Evolutionary conservation across 2,329 filamentous ascomycete species (phyloP).

Genomic region (Blumeriella jaapii): DNA sequence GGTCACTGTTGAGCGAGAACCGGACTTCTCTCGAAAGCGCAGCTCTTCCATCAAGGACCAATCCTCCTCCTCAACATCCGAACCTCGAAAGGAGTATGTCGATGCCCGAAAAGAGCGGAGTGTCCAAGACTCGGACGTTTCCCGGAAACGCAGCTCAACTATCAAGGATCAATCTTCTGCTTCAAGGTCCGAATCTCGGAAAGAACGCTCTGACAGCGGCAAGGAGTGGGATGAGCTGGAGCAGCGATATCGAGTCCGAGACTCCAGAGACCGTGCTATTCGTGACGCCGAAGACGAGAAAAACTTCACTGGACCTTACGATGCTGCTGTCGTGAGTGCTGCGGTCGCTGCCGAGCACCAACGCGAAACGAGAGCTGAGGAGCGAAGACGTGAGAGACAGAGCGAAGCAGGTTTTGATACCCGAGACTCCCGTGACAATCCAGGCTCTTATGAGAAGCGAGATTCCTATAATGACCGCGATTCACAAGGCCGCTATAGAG

Average conservation of each 20-base stretch:
- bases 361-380: constrained; percentile 23
- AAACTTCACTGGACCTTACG: constrained; percentile 38
- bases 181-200: constrained; percentile 11
- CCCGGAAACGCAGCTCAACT: constrained; percentile 19
- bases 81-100: constrained; percentile 12
- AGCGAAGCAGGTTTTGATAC: constrained; percentile 19
- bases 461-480: constrained; percentile 20
- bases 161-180: constrained; percentile 15
- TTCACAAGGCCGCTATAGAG: constrained; percentile 14
- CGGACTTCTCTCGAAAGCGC: constrained; percentile 28
- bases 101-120: too few species aligned
- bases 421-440: too few species aligned
- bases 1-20: constrained; percentile 42
- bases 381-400: constrained; percentile 30
- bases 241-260: constrained; percentile 7
- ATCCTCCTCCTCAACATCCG: constrained; percentile 7
- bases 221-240: constrained; percentile 11
- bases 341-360: constrained; percentile 32
- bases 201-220: constrained; percentile 6
- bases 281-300: constrained; percentile 36
- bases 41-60: constrained; percentile 21
- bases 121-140: constrained; percentile 38
- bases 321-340: constrained; percentile 35
- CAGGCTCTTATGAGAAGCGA: too few species aligned
- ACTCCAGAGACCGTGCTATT: constrained; percentile 19